Percentiles rank a stretch among this genome's conserved stretches.
These are phyloP conservation scores for Phoma herbarum DNA, from an alignment of 2,329 filamentous ascomycete genomes.

Conservation along the genomic window DNA sequence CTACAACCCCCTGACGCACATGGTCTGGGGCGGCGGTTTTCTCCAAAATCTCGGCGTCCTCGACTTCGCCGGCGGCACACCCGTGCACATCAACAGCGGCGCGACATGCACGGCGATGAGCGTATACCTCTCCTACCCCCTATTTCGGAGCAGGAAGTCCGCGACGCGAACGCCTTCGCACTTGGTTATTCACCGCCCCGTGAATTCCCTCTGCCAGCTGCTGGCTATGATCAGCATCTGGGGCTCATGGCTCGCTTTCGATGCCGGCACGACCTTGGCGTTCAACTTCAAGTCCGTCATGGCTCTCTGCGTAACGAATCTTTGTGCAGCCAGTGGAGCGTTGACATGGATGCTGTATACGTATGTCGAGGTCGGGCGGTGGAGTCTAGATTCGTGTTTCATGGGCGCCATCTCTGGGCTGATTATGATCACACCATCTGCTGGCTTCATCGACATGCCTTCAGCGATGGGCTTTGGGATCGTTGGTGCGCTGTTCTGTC, in stretches of 20 bases:
- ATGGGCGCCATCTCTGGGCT: slow-evolving; percentile 63
- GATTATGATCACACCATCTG: slow-evolving; percentile 62
- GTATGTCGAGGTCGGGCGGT: slow-evolving; percentile 54
- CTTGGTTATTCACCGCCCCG: slow-evolving; percentile 58
- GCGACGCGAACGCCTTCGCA: slow-evolving; percentile 57
- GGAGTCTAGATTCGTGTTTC: slow-evolving; percentile 61
- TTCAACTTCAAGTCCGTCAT: slow-evolving; percentile 62
- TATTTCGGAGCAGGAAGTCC: slow-evolving; percentile 58
- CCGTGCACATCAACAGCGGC: slow-evolving; percentile 48
- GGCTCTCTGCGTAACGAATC: slow-evolving; percentile 60
- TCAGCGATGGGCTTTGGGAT: slow-evolving; percentile 61
- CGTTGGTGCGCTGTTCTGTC: slow-evolving; percentile 57
- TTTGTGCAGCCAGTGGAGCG: slow-evolving; percentile 59
- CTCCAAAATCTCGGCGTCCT: slow-evolving; percentile 56
- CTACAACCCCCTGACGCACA: slow-evolving; percentile 59
- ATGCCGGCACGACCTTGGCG: slow-evolving; percentile 59
- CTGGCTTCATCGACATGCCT: slow-evolving; percentile 60
- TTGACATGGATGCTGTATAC: slow-evolving; percentile 59
- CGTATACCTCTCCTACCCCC: slow-evolving; percentile 61
- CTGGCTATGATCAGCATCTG: slow-evolving; percentile 61
- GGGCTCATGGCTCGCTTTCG: slow-evolving; percentile 62
- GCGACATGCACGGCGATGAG: slow-evolving; percentile 57
- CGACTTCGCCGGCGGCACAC: slow-evolving; percentile 58
- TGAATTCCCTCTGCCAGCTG: slow-evolving; percentile 60
- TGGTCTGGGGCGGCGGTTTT: slow-evolving; percentile 60